Conservation (phyloP, 2,329 filamentous ascomycete genomes). For the Calonectria montana region DNA sequence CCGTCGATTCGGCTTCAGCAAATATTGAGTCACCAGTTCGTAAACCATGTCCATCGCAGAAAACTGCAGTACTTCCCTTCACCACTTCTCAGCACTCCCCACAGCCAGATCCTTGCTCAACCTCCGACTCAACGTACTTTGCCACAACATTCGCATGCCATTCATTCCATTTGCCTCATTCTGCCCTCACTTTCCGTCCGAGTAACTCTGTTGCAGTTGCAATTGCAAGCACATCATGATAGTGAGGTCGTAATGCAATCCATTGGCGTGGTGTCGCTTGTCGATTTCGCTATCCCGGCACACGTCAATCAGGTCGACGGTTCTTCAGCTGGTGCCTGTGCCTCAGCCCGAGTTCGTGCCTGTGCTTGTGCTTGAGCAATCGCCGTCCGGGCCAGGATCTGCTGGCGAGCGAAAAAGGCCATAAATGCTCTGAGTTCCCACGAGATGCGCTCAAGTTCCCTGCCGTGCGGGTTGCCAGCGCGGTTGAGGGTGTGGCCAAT, state of each 20-base stretch:
- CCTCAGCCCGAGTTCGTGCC: not conserved
- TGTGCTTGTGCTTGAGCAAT: not conserved
- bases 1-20: not conserved
- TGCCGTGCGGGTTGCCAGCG: not conserved
- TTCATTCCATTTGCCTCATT: not conserved
- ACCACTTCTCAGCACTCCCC: not conserved
- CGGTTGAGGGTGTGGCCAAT: slow-evolving; percentile 4
- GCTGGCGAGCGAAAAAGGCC: not conserved
- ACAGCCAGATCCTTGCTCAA: not conserved
- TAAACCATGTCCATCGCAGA: not conserved
- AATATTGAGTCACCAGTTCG: not conserved
- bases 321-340: not conserved
- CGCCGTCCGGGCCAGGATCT: not conserved
- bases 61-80: not conserved
- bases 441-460: not conserved
- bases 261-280: not conserved
- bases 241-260: not conserved
- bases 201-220: not conserved
- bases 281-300: not conserved
- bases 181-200: not conserved
- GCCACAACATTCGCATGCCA: not conserved
- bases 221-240: not conserved
- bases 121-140: not conserved
- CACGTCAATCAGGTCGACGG: not conserved
- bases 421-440: slow-evolving; percentile 1